Base-by-base conservation (phyloP, 352 stramenopile genomes). In the Phytophthora pistaciae region DNA sequence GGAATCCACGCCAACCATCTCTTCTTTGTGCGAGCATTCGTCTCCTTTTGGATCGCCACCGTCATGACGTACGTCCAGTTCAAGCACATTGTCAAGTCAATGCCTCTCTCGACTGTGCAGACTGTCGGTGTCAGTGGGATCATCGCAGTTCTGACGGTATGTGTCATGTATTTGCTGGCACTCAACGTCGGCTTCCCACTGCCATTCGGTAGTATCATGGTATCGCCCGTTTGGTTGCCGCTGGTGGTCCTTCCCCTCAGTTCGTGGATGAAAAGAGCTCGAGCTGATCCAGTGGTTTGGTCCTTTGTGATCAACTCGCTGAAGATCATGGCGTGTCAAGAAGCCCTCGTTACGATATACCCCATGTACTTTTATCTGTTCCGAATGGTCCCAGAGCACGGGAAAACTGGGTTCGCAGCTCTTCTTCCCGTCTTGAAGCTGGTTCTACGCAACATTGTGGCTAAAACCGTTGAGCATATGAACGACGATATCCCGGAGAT, bases 341-440 rank as follows among this genome's bases (percentile, higher is more conserved):
- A 75, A 60, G 18, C 58, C n/a, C 62, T 72, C 2, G 50, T 77
- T 8, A 38, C 68, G 16, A 53, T 80, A 29, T 82, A 84, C 49
- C 60, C 77, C 7, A 40, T 56, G n/a, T 82, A 72, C 67, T 77
- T 63, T 27, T 71, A 69, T 56, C 18, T 62, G 1, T 80, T 82
- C 29, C 60, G 56, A 31, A 66, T 6, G 18, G 48, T 84, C 0
- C 44, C 57, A 7, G 31, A 42, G 0, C 42, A 56, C 0, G 33
- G 40, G 0, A 76, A 82, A 54, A 49, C 50, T 1, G 29, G 42
- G 10, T 78, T 84, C 38, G 55, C 71, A 29, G 50, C 79, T 9
- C 16, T 79, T 9, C 54, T 82, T 29, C 64, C 77, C 21, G 3
- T 70, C 0, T 52, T 84, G 1, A 84, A 84, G 44, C 33, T 80